Evolutionary conservation across 108 stramenopile genomes (phyloP), one percentile per base, ranked within the genome.

Genomic region (Hondaea fermentalgiana): DNA sequence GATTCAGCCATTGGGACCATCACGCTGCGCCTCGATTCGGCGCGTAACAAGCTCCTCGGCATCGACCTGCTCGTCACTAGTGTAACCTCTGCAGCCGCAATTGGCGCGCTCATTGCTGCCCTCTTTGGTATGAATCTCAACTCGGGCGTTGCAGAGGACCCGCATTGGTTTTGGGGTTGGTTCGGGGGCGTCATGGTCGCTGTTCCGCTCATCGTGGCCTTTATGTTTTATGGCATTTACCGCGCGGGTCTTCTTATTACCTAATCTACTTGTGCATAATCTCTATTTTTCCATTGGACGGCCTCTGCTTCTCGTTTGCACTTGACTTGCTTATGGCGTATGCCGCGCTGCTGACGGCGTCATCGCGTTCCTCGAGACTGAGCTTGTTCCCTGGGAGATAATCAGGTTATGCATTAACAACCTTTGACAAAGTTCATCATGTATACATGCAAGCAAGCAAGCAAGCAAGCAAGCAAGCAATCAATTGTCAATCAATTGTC

Each of bases 11-110:
- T 83, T 4, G 19, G 49, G 0, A 21, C 76, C 19, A 83, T 35
- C 76, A 25, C 76, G 45, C 28, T 83, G 76, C 76, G 76, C 6
- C 76, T 83, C 6, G 76, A 83, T 53, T 12, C 23, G 49, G 76
- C 76, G 51, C 76, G 76, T 83, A 83, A 83, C 3, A 47, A 53
- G 76, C 76, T 83, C 0, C 51, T 83, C 12, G 76, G 76, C 45
- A 83, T 83, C 23, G 76, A 83, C 76, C 76, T 83, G 8, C 76
- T 83, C 28, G 76, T 83, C 23, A 83, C 76, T 6, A 83, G 76
- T 23, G 76, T 83, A 0, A 83, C 76, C 4, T 12, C 76, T 83
- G 76, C 76, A 12, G 76, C 76, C 1, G 76, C 76, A 2, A 6
- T 83, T 12, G 76, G 76, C 12, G 76, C 76, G 10, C 51, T 83